Base-by-base conservation (phyloP, 2,329 filamentous ascomycete species). In the Colletotrichum sp. region DNA sequence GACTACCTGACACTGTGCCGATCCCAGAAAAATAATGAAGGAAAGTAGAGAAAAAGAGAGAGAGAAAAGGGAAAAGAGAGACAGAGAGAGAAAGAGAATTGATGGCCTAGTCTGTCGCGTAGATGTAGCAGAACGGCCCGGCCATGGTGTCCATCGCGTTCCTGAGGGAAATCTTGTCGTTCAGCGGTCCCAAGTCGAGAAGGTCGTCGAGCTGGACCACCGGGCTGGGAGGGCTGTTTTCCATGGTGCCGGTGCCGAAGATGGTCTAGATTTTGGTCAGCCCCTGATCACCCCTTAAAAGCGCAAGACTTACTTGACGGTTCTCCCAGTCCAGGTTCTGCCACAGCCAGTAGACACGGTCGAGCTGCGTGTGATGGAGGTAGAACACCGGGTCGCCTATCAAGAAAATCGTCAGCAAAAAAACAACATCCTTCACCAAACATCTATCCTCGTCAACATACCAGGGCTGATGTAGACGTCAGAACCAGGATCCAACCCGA, bases 261-360 rank as follows among this genome's bases (percentile, higher is more conserved):
- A 87, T 83, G 30, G 80, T 78, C n/a, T 60, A 15, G 22, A 68
- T 3, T 16, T 52, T 26, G 13, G 7, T 48, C 28, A 30, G 28
- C 26, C 18, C 59, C 30, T 59, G 3, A 4, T 15, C 12, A 63
- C 0, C n/a, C 10, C 15, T 8, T 13, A n/a, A 18, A 18, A 9
- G 22, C 15, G 9, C 4, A n/a, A 9, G 7, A 39, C 52, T 66
- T 9, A 55, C 84, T 83, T 82, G 82, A 78, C 85, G 76, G 60
- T 84, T 81, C 65, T 81, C 80, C 81, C 81, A 84, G 77, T 88
- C 83, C 30, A 87, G 83, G 72, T 86, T 63, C 81, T 88, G 87
- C 87, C 87, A 89, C 77, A 88, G 85, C 79, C 85, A 88, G 80
- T 87, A 88, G 71, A 86, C 81, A 16, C 87, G 83, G 75, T 89